Conservation (phyloP, 768 basidiomycete genomes). For the Boletales sp. region DNA sequence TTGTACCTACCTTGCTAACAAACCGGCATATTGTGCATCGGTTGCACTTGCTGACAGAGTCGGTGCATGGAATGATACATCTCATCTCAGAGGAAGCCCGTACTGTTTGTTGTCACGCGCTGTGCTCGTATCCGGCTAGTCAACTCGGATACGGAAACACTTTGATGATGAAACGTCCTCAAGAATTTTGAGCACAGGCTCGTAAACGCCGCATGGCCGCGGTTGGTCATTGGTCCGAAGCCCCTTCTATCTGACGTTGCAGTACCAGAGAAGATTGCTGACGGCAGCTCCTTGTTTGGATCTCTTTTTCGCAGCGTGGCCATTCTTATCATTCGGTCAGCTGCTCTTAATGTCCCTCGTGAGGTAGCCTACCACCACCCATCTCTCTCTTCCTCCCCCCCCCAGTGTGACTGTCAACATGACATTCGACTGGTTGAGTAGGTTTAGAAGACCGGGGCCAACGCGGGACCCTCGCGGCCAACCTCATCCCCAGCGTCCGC, state of each 20-base stretch:
- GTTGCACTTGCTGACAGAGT: slow-evolving; percentile 16
- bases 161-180: slow-evolving; percentile 31
- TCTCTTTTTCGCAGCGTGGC: slow-evolving; percentile 17
- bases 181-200: slow-evolving; percentile 21
- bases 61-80: slow-evolving; percentile 20
- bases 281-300: slow-evolving; percentile 26
- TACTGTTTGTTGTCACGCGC: slow-evolving; percentile 13
- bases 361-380: slow-evolving; percentile 5
- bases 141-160: slow-evolving; percentile 16
- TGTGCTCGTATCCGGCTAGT: slow-evolving; percentile 26
- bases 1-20: slow-evolving; percentile 28
- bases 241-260: slow-evolving; percentile 28
- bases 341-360: slow-evolving; percentile 28
- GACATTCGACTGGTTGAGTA: slow-evolving; percentile 27
- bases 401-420: slow-evolving; percentile 14
- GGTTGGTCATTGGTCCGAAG: slow-evolving; percentile 20
- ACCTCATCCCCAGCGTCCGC: slow-evolving; percentile 11
- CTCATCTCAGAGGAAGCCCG: slow-evolving; percentile 13
- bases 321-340: slow-evolving; percentile 24
- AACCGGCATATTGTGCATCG: slow-evolving; percentile 14
- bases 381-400: slow-evolving; percentile 11
- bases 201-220: slow-evolving; percentile 31
- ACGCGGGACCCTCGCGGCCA: slow-evolving; percentile 15
- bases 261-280: slow-evolving; percentile 21
- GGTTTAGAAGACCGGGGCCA: slow-evolving; percentile 17